These are phyloP conservation scores for Aspergillus homomorphus DNA, from an alignment of 495 filamentous ascomycete genomes.

Conservation along the genomic window DNA sequence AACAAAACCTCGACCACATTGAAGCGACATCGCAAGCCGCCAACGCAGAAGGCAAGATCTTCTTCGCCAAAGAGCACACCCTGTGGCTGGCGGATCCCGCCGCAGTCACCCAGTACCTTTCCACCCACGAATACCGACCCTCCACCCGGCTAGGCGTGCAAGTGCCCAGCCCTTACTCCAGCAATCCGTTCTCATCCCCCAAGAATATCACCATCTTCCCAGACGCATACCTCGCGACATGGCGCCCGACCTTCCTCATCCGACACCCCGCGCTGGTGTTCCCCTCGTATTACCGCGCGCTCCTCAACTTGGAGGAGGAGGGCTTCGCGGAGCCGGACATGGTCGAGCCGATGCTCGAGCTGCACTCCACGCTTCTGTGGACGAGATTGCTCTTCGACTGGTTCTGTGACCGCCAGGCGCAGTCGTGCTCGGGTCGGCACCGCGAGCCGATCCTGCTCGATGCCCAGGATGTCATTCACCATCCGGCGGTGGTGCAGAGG, in stretches of 20 bases:
- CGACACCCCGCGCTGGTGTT: constrained; percentile 37
- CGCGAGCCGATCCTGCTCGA: constrained; percentile 34
- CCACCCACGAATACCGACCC: not conserved
- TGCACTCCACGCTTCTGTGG: constrained; percentile 24
- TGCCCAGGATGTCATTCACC: constrained; percentile 35
- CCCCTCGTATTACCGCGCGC: constrained; percentile 29
- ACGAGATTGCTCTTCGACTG: constrained; percentile 28
- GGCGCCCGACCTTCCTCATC: constrained; percentile 34
- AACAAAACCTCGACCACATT: constrained; percentile 21
- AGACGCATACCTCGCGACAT: constrained; percentile 30
- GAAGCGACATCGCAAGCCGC: constrained; percentile 22
- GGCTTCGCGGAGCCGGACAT: constrained; percentile 4
- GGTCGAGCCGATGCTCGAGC: constrained; percentile 9
- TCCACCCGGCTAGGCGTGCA: not conserved
- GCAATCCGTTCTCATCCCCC: too few species aligned
- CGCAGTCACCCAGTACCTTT: not conserved
- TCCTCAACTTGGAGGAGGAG: constrained; percentile 10
- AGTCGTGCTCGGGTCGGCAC: not conserved
- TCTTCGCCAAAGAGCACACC: constrained; percentile 39
- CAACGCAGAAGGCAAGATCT: constrained; percentile 20
- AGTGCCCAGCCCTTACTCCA: not conserved
- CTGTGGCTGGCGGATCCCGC: constrained; percentile 12
- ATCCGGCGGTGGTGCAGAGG: constrained; percentile 24
- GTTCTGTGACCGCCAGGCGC: constrained; percentile 14
- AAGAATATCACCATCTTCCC: constrained; percentile 33